Evolutionary conservation across 2,329 filamentous ascomycete species (phyloP), one percentile per base, ranked within the genome.

Genomic region (Leptographium wingfieldii): DNA sequence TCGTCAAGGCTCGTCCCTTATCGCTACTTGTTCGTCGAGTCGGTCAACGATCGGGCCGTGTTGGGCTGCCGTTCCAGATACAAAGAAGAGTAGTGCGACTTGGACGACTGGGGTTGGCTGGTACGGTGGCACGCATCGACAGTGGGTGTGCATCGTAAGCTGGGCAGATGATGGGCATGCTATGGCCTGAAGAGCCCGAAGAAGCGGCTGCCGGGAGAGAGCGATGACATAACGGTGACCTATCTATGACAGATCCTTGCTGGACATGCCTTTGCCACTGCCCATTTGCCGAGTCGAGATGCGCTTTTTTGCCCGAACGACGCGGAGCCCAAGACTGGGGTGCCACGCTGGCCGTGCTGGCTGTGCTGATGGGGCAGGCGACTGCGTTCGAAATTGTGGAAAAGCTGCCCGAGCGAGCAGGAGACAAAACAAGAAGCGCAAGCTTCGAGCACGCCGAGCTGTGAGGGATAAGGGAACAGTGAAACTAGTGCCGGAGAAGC

Each of bases 31-130:
- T 35, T 35, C 33, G 53, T 62, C 57, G 58, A 61, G 59, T 61
- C 57, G 63, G 62, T 58, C 57, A 63, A 57, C 55, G 55, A 7
- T 40, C 59, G 43, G 60, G 33, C 46, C 46, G 46, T 51, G 56
- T 58, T 58, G 49, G 57, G 48, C 48, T 43, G n/a, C 25, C 31
- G 46, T 33, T 40, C 19, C n/a, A 55, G 31, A 40, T 55, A 48
- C 14, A 10, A 53, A 48, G 35, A 22, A 43, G 25, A 56, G 5
- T 51, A 56, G 59, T 22, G 52, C 16, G 33, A 55, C n/a, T 35
- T 40, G 60, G 43, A 10, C 25, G 35, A 22, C 31, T 40, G 57
- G 57, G 38, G 57, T 54, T 61, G 59, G 51, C 33, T 60, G 38
- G 49, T 29, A 55, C n/a, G 6, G n/a, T 48, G 56, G 25, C 43